A percentile compares a stretch with the other conserved stretches of the same genome.
phyloP scores from a whole-genome alignment of 1,284 basidiomycete species.

The Papiliotrema flavescens region DNA sequence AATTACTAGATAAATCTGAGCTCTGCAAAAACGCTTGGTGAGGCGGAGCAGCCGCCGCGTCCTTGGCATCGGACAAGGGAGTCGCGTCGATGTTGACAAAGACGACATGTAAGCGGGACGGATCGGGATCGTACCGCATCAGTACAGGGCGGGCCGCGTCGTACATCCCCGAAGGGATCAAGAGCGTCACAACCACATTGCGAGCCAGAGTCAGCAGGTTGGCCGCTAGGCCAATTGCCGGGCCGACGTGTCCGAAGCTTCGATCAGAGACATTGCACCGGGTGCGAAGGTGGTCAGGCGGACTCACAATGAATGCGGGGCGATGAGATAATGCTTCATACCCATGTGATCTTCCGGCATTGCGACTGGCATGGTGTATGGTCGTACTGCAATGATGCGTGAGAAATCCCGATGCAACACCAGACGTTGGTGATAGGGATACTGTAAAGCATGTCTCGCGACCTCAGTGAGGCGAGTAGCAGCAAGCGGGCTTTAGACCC shows the following conservation, averaged over 20 bases:
- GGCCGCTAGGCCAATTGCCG: not conserved
- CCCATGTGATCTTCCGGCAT: not conserved
- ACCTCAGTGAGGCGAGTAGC: no score
- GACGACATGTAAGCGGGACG: not conserved
- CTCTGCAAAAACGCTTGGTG: no score
- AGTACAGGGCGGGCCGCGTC: not conserved
- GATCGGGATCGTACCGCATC: not conserved
- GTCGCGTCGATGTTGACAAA: no score
- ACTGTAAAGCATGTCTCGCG: no score
- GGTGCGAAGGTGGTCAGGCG: not conserved
- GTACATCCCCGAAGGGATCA: not conserved
- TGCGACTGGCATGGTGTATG: not conserved
- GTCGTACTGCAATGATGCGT: no score
- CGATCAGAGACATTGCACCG: not conserved
- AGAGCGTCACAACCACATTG: not conserved
- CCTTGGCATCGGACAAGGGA: no score
- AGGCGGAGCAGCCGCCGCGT: no score
- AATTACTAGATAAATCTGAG: no score
- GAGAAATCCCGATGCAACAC: no score
- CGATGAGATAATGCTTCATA: not conserved
- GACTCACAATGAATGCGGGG: not conserved
- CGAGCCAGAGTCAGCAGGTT: not conserved
- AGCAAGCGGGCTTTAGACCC: no score
- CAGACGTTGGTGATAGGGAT: no score
- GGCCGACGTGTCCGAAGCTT: not conserved